Conservation (phyloP, 1,284 basidiomycete genomes). For the Testicularia cyperi region DNA sequence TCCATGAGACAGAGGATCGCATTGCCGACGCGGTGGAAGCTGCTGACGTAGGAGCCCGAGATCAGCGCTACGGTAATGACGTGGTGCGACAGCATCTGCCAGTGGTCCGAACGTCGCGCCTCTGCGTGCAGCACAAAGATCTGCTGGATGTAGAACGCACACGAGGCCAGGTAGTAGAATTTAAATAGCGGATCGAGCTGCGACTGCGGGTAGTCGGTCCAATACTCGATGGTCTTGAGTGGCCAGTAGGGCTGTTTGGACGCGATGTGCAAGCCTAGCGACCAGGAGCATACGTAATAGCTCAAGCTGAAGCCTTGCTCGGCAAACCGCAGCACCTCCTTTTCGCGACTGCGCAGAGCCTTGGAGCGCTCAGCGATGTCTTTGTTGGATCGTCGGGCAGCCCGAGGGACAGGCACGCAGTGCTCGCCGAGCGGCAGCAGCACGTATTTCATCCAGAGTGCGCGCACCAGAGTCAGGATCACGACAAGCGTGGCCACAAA, state of each 20-base stretch:
- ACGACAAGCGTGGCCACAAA: slow-evolving; percentile 51
- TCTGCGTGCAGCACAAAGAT: slow-evolving; percentile 88
- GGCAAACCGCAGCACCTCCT: slow-evolving; percentile 80
- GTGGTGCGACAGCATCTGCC: slow-evolving; percentile 95
- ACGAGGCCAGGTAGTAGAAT: slow-evolving; percentile 71
- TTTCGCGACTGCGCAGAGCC: slow-evolving; percentile 62
- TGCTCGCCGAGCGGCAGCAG: slow-evolving; percentile 43
- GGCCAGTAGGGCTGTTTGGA: slow-evolving; percentile 71
- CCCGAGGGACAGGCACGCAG: slow-evolving; percentile 15
- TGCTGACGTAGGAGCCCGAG: slow-evolving; percentile 74
- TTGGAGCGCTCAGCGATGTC: slow-evolving; percentile 13
- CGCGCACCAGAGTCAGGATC: slow-evolving; percentile 44
- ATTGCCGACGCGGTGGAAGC: slow-evolving; percentile 84
- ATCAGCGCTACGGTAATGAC: slow-evolving; percentile 83
- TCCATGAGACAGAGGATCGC: slow-evolving; percentile 90
- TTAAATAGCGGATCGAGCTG: slow-evolving; percentile 68
- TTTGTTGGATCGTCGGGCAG: not conserved
- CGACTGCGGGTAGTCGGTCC: slow-evolving; percentile 79
- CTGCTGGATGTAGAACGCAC: slow-evolving; percentile 91
- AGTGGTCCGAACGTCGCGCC: slow-evolving; percentile 84
- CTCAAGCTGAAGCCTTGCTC: slow-evolving; percentile 89
- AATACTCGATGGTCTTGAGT: slow-evolving; percentile 72
- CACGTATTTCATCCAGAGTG: slow-evolving; percentile 38
- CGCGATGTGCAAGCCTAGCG: slow-evolving; percentile 79
- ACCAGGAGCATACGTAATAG: slow-evolving; percentile 77